These are phyloP conservation scores for Colletotrichum plurivorum DNA, from an alignment of 2,329 filamentous ascomycete genomes.

Conservation along the genomic window DNA sequence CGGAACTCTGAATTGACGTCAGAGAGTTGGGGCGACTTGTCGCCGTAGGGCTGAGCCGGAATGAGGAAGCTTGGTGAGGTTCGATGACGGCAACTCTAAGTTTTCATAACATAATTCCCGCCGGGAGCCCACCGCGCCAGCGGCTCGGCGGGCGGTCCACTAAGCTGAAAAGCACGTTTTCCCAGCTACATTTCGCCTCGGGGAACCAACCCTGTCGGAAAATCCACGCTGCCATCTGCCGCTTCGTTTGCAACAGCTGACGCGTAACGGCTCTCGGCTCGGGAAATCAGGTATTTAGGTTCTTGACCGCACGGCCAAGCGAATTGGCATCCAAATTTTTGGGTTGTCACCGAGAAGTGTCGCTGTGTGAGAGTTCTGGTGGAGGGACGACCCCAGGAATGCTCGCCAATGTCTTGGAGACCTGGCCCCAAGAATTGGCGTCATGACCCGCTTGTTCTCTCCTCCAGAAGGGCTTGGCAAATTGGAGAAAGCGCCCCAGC, in stretches of 20 bases:
- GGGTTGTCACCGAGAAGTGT: not conserved
- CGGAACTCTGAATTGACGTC: slow-evolving; percentile 32
- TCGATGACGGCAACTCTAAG: slow-evolving; percentile 34
- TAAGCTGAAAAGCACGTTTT: not conserved
- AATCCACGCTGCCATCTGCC: too few species aligned
- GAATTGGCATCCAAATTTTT: not conserved
- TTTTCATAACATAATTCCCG: slow-evolving; percentile 41
- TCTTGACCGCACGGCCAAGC: not conserved
- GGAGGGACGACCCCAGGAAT: not conserved
- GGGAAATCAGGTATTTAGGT: not conserved
- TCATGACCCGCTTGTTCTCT: slow-evolving; percentile 3
- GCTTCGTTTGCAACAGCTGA: not conserved
- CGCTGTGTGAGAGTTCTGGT: not conserved
- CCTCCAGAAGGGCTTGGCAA: slow-evolving; percentile 3
- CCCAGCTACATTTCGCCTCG: not conserved
- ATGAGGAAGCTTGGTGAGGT: not conserved
- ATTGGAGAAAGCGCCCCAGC: slow-evolving; percentile 14
- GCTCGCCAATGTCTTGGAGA: slow-evolving; percentile 16
- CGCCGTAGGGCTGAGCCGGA: slow-evolving; percentile 32
- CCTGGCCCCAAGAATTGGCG: not conserved
- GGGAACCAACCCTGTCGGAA: too few species aligned
- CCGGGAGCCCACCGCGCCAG: slow-evolving; percentile 10
- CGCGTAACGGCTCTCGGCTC: not conserved
- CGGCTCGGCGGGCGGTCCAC: slow-evolving; percentile 32
- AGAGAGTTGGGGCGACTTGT: not conserved